Base-by-base conservation (phyloP, 2,329 filamentous ascomycete species). In the Zelopaecilomyces penicillatus region DNA sequence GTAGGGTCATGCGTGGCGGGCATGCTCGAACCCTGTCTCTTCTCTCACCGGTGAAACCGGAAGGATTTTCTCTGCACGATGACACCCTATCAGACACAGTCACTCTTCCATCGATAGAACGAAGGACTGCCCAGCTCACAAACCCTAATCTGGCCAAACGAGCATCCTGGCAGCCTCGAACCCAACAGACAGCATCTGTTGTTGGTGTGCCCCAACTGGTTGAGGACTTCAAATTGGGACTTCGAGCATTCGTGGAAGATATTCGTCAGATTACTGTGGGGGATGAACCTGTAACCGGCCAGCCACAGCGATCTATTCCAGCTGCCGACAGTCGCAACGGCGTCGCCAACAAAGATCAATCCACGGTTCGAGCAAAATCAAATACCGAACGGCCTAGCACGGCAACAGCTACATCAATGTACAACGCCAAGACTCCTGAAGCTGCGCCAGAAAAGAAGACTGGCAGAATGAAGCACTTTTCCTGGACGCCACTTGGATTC, bases 201-300 rank as follows among this genome's bases (percentile, higher is more conserved):
- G 43, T 46, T 26, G 46, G 43, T 37, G 65, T 79, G 47, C 89
- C 89, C 60, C 87, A 93, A 63, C 83, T 95, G 64, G 86, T 90
- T 11, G 85, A 87, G 48, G 93, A 96, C 65, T 82, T 98, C 63
- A 87, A 83, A 61, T 80, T 93, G 42, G 91, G 93, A 2, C 69
- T 98, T 40, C 90, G 86, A 80, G 95, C 87, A 1, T 98, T 98
- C 65, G 81, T 95, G 48, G 93, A 97, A 62, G 93, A 98, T 60
- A 80, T 98, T 39, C 78, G 90, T 53, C 93, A 97, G 65, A 94
- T 91, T 10, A 95, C 93, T 0, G 89, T 98, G 5, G 93, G 93
- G 27, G 93, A 98, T 44, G 93, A 98, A 67, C 87, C 82, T 11
- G 79, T 88, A 50, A 80, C 73, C 48, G 82, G 80, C 10, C 60